Evolutionary conservation across 164 flowering plant genomes (phyloP), one percentile per base, ranked within the genome.

Genomic region (Houttuynia cordata): DNA sequence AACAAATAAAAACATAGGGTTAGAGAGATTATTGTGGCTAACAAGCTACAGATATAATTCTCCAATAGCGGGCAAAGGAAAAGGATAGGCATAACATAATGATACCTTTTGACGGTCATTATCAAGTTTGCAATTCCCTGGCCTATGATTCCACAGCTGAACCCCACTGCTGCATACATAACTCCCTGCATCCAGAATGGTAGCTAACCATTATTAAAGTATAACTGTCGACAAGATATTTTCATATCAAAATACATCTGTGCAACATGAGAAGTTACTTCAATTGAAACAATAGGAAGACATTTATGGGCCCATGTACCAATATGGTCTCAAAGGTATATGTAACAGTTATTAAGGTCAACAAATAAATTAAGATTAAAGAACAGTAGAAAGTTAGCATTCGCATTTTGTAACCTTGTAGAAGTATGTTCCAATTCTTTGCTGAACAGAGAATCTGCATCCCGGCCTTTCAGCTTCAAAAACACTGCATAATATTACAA

Each of bases 61-160:
- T 18, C 40, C 51, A 15, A 57, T 20, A 12, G 1, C 4, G 50
- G 51, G 40, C 5, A 56, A 39, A 24, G 9, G 13, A 10, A 45
- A 45, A 45, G 14, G 13, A 17, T 10, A 12, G 17, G 9, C 3
- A 12, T 1, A 10, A 45, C 25, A 51, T 24, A 60, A 55, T 19
- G 18, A 39, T 78, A 93, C 98, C 98, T 58, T 71, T 90, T 93
- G 49, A 94, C 94, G 62, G 81, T 90, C 98, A 93, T 93, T 45
- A 93, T 83, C 69, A 76, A n/a, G 76, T 93, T 93, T 61, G 97
- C 97, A 70, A 93, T 90, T 59, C 98, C 97, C 80, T 93, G 98
- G 57, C 98, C 98, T 61, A 93, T 69, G 69, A 93, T 56, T 47
- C 98, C 97, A 70, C 98, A 92, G 8, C 71, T 82, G 77, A 92